Conservation (phyloP, 2,329 filamentous ascomycete genomes). For the Pseudogymnoascus sp. region DNA sequence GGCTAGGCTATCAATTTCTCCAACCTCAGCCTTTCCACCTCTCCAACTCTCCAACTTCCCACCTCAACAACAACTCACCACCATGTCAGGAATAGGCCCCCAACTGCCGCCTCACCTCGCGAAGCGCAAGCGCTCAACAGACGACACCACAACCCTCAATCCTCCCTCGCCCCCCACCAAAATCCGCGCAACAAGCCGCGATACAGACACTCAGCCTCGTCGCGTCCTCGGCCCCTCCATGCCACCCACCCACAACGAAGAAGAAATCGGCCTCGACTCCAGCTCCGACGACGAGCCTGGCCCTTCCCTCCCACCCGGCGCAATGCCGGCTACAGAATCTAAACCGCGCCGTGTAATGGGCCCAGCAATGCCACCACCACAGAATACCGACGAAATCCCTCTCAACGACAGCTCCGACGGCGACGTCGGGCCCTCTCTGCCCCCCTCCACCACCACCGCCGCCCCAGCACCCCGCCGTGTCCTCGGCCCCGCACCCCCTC, state of each 20-base stretch:
- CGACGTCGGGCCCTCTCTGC: slow-evolving; percentile 15
- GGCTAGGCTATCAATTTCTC: slow-evolving; percentile 1
- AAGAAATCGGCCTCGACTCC: slow-evolving; percentile 40
- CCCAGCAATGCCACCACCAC: slow-evolving; percentile 10
- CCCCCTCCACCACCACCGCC: background rate
- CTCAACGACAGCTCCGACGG: slow-evolving; percentile 13
- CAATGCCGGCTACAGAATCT: slow-evolving; percentile 16
- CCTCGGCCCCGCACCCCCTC: slow-evolving; percentile 37
- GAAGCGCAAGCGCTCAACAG: slow-evolving; percentile 50
- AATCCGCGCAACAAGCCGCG: slow-evolving; percentile 23
- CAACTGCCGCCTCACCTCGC: slow-evolving; percentile 58
- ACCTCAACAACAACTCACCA: slow-evolving; percentile 5
- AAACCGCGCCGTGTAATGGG: slow-evolving; percentile 15
- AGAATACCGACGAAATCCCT: background rate
- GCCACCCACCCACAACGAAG: slow-evolving; percentile 30
- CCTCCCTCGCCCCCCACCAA: slow-evolving; percentile 38
- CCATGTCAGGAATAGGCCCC: slow-evolving; percentile 46
- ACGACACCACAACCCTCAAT: slow-evolving; percentile 27
- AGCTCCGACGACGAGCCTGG: slow-evolving; percentile 37
- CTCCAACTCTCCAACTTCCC: background rate
- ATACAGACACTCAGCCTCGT: slow-evolving; percentile 6
- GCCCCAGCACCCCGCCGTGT: slow-evolving; percentile 23
- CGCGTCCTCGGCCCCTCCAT: slow-evolving; percentile 20
- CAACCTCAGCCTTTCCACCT: slow-evolving; percentile 2
- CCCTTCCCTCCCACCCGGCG: slow-evolving; percentile 26